Evolutionary conservation across 495 filamentous ascomycete species (phyloP).

Genomic region (Evernia prunastri): DNA sequence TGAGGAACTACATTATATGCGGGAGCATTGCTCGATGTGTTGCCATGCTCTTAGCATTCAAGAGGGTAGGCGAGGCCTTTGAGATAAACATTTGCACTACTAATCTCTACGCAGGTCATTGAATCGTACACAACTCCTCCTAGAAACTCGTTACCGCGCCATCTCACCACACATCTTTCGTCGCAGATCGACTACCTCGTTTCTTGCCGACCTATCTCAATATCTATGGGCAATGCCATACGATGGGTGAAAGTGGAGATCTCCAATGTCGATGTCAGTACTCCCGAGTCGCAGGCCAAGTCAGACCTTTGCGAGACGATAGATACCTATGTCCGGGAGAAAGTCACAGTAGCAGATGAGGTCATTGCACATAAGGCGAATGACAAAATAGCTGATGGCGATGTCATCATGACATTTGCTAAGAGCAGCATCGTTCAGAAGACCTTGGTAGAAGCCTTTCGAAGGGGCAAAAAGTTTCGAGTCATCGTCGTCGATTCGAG

Average conservation of each 20-base stretch:
- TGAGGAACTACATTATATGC: slow-evolving; percentile 80
- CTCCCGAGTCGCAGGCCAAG: slow-evolving; percentile 73
- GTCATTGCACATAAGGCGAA: slow-evolving; percentile 72
- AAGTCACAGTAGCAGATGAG: slow-evolving; percentile 77
- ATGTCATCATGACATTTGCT: slow-evolving; percentile 84
- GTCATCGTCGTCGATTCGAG: slow-evolving; percentile 82
- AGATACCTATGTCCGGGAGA: slow-evolving; percentile 83
- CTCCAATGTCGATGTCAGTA: slow-evolving; percentile 73
- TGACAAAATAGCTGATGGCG: slow-evolving; percentile 67
- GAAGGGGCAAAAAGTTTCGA: slow-evolving; percentile 62
- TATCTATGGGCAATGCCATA: slow-evolving; percentile 93
- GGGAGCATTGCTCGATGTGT: slow-evolving; percentile 86
- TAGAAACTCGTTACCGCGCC: slow-evolving; percentile 73
- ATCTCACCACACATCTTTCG: slow-evolving; percentile 88
- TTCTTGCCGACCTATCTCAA: slow-evolving; percentile 84
- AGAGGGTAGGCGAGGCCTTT: slow-evolving; percentile 53
- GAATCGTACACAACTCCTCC: slow-evolving; percentile 83
- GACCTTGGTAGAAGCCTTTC: slow-evolving; percentile 65
- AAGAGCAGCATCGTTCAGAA: slow-evolving; percentile 78
- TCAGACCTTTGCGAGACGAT: slow-evolving; percentile 67
- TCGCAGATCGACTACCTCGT: slow-evolving; percentile 92
- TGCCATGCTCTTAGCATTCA: slow-evolving; percentile 81
- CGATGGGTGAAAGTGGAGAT: slow-evolving; percentile 87
- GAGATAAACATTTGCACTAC: background rate
- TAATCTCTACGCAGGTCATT: slow-evolving; percentile 57